Conservation (phyloP, 2,329 filamentous ascomycete genomes). For the Apiospora kogelbergensis region DNA sequence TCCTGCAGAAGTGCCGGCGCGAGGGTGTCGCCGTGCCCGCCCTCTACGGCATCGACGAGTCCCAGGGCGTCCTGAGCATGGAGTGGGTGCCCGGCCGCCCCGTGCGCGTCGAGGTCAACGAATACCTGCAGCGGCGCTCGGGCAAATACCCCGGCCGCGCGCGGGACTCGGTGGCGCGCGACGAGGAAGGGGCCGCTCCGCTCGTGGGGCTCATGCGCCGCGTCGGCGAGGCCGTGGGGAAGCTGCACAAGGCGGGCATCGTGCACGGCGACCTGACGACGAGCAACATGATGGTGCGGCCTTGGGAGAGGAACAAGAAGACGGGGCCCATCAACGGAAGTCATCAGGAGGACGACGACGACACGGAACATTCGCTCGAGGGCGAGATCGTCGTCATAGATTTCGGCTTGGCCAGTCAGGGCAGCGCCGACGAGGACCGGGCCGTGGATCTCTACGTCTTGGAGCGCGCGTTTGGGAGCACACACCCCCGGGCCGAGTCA, state of each 20-base stretch:
- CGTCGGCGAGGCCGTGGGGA: slow-evolving; percentile 71
- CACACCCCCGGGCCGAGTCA: slow-evolving; percentile 81
- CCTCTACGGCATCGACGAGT: slow-evolving; percentile 68
- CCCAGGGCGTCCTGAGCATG: slow-evolving; percentile 72
- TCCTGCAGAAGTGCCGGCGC: slow-evolving; percentile 73
- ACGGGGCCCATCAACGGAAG: slow-evolving; percentile 13
- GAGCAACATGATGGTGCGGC: slow-evolving; percentile 87
- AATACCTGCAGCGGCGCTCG: slow-evolving; percentile 57
- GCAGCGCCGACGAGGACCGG: slow-evolving; percentile 82
- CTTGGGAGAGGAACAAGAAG: slow-evolving; percentile 27
- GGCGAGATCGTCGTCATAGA: slow-evolving; percentile 91
- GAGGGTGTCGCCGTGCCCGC: slow-evolving; percentile 82
- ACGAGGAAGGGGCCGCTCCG: slow-evolving; percentile 45
- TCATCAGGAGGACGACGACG: slow-evolving; percentile 21
- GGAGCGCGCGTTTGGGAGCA: slow-evolving; percentile 91
- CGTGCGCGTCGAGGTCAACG: slow-evolving; percentile 68
- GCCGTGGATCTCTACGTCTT: slow-evolving; percentile 96
- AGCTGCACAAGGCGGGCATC: slow-evolving; percentile 79
- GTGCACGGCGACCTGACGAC: slow-evolving; percentile 96
- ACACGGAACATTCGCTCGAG: slow-evolving; percentile 39
- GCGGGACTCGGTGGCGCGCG: slow-evolving; percentile 22
- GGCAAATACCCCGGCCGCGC: slow-evolving; percentile 19
- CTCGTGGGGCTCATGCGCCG: slow-evolving; percentile 65
- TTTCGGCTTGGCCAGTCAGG: slow-evolving; percentile 85
- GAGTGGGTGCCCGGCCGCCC: slow-evolving; percentile 81